Base-by-base conservation (phyloP, 1,139 yeast genomes). In the Hyphopichia pseudoburtonii region DNA sequence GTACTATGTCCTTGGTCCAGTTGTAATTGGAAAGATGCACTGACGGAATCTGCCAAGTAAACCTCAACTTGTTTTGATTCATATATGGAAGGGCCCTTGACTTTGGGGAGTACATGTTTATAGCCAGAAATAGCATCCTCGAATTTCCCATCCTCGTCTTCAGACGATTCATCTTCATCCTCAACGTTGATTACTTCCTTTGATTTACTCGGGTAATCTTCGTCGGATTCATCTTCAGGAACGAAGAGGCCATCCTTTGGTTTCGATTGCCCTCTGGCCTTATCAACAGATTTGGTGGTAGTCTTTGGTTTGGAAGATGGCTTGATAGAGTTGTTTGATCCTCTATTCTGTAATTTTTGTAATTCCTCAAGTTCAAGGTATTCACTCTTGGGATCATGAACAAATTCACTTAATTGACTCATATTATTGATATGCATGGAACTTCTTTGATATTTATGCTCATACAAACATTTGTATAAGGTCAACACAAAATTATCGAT, bases 401-500 rank as follows among this genome's bases (percentile, higher is more conserved):
- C 66, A 49, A 86, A 84, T 47, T 84, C 88, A 30, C 68, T 64
- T 41, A 86, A 64, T 35, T 80, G 81, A 2, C 46, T 48, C 32
- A 60, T 55, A 10, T 60, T 63, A 3, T 70, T 56, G 8, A 77
- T 75, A 11, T 69, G 70, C 3, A 56, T 54, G n/a, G 84, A 73
- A 3, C 81, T 64, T 44, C 62, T 72, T 46, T 73, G 78, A 56
- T 84, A 86, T 52, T 85, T 86, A 49, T 80, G 75, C 57, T 89
- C 96, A 54, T 77, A 90, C 47, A 84, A 78, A 53, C 96, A 86
- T 42, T 76, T 76, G 53, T 78, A 75, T 11, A 88, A 70, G 0
- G 80, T 70, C 27, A 66, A 56, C 64, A 86, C 77, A 56, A 92
- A 92, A 32, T 71, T 68, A 22, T 82, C 83, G 35, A 87, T 72